These are phyloP conservation scores for Microsporum audouinii DNA, from an alignment of 2,329 filamentous ascomycete genomes.

Conservation along the genomic window DNA sequence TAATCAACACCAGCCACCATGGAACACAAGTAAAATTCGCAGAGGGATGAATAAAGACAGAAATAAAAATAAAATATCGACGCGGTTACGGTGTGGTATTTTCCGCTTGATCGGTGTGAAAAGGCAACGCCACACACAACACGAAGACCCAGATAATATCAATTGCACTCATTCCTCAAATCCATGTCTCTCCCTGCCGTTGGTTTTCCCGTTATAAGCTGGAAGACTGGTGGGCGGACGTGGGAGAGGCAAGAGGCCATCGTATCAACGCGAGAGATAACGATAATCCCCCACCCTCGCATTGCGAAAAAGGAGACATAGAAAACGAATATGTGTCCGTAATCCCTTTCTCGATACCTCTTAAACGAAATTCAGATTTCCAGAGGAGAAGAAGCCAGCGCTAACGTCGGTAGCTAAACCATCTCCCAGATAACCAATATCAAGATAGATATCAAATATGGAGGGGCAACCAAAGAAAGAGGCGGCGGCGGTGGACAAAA, in stretches of 20 bases:
- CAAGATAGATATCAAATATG: not conserved
- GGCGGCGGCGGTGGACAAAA: not conserved
- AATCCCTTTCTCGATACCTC: not conserved
- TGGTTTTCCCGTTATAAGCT: not conserved
- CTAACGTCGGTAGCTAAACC: not conserved
- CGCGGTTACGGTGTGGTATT: not conserved
- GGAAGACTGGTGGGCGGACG: not conserved
- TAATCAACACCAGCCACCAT: not conserved
- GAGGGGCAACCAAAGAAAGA: not conserved
- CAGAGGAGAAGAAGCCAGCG: not conserved
- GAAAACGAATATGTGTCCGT: not conserved
- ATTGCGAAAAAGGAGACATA: not conserved
- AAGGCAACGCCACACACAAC: not conserved
- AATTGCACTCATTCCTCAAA: not conserved
- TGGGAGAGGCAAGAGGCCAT: not conserved
- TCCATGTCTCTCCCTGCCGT: not conserved
- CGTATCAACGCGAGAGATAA: not conserved
- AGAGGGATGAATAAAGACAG: not conserved
- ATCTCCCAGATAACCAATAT: not conserved
- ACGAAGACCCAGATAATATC: not conserved
- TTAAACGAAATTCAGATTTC: not conserved
- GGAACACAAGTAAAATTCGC: not conserved
- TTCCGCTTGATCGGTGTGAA: not conserved
- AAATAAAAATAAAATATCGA: not conserved
- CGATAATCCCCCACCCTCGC: not conserved